Conservation (phyloP, 2,329 filamentous ascomycete genomes). For the Apiospora marii region DNA sequence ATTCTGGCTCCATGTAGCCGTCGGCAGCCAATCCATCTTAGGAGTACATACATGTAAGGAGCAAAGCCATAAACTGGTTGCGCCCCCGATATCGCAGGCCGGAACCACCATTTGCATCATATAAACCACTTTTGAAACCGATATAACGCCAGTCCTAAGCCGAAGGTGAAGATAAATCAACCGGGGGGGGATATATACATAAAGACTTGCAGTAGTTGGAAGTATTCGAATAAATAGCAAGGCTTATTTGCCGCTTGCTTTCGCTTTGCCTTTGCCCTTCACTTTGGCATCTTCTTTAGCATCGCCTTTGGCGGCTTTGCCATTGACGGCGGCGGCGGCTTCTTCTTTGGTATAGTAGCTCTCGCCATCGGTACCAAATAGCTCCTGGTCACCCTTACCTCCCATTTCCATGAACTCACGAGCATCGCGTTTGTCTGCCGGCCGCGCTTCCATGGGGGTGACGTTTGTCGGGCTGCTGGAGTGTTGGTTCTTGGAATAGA, state of each 20-base stretch:
- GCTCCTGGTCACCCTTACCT: slow-evolving; percentile 81
- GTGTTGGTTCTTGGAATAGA: slow-evolving; percentile 75
- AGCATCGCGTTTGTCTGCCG: slow-evolving; percentile 71
- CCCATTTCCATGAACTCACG: slow-evolving; percentile 86
- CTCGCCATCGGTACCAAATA: slow-evolving; percentile 71
- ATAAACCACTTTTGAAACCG: background rate
- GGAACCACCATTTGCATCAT: background rate
- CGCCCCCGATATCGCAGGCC: background rate
- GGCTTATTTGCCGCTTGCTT: background rate
- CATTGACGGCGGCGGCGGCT: slow-evolving; percentile 38
- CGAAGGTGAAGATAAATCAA: background rate
- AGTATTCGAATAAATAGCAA: background rate
- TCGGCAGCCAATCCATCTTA: background rate
- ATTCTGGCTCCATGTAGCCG: background rate
- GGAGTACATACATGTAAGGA: background rate
- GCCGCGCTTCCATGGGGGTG: slow-evolving; percentile 66
- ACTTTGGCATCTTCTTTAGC: slow-evolving; percentile 17
- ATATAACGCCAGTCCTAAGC: slow-evolving; percentile 9
- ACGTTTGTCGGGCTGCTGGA: slow-evolving; percentile 52
- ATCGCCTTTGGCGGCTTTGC: slow-evolving; percentile 33
- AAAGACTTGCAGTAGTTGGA: background rate
- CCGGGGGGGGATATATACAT: slow-evolving; percentile 1
- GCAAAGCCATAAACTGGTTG: background rate
- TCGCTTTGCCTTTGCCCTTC: slow-evolving; percentile 9
- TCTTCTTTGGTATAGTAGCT: slow-evolving; percentile 58